A percentile compares a stretch with the other conserved stretches of the same genome.
phyloP scores from a whole-genome alignment of 163 green algal genomes.

The Prototheca stagnorum region DNA sequence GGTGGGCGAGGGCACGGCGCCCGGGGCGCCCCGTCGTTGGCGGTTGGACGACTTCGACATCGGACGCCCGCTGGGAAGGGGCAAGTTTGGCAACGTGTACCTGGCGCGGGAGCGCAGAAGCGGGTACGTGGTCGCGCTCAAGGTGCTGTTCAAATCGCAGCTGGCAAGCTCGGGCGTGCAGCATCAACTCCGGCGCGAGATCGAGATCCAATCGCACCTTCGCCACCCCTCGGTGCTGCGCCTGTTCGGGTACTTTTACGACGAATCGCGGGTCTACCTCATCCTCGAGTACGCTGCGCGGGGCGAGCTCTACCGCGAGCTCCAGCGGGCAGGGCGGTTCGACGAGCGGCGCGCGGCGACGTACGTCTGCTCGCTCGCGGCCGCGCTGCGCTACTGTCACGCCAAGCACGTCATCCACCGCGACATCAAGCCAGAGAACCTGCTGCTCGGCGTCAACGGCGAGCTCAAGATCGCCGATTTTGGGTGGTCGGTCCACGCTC shows the following conservation, averaged over 20 bases:
- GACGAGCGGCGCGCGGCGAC: slow-evolving; percentile 68
- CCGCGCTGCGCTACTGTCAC: slow-evolving; percentile 89
- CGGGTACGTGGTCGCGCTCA: slow-evolving; percentile 92
- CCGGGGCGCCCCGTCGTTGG: too few species aligned
- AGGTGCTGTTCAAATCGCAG: slow-evolving; percentile 97
- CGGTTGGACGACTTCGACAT: slow-evolving; percentile 89
- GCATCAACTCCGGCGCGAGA: slow-evolving; percentile 92
- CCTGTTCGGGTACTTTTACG: slow-evolving; percentile 86
- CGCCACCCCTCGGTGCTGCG: slow-evolving; percentile 93
- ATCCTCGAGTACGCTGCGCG: slow-evolving; percentile 95
- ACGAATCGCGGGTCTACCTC: slow-evolving; percentile 82
- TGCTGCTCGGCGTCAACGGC: slow-evolving; percentile 70
- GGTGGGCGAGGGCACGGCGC: too few species aligned
- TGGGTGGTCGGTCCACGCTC: slow-evolving; percentile 90
- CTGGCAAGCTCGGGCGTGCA: slow-evolving; percentile 88
- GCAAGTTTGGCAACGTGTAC: slow-evolving; percentile 99
- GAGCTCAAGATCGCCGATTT: slow-evolving; percentile 98
- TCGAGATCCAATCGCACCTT: slow-evolving; percentile 98
- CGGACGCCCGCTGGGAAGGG: slow-evolving; percentile 83
- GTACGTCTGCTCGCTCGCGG: slow-evolving; percentile 67
- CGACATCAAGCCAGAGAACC: slow-evolving; percentile 98
- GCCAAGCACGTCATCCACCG: slow-evolving; percentile 96
- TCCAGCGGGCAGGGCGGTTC: slow-evolving; percentile 66
- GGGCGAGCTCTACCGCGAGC: slow-evolving; percentile 95
- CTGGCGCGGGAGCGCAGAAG: slow-evolving; percentile 81